Base-by-base conservation (phyloP, 2,329 filamentous ascomycete species). In the Fusarium transvaalense region DNA sequence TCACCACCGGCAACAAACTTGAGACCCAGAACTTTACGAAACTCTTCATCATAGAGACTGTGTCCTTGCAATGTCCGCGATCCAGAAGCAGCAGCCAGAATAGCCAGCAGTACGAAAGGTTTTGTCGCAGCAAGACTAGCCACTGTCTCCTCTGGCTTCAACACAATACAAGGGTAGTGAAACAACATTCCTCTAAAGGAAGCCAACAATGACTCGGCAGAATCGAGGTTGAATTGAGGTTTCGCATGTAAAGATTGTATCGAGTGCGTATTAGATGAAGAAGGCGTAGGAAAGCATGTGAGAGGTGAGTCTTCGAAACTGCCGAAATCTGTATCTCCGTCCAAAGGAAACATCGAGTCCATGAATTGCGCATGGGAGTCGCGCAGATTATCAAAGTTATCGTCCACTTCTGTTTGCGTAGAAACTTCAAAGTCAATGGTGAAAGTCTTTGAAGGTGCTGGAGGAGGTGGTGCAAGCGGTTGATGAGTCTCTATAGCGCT, bases 1-100 rank as follows among this genome's bases (percentile, higher is more conserved):
- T 89, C 86, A 0, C 86, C 86, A 5, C 83, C 82, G 0, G 86
- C 81, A 1, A 89, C 84, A 39, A 87, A 84, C 73, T 86, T 88
- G 43, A 86, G 77, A 2, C 82, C 85, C n/a, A 88, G 69, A 0
- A 86, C 80, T 70, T 87, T 87, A 31, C 85, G 79, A 51, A 89
- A 86, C 75, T 89, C 86, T 48, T 85, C 82, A 29, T 88, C 86
- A 43, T 89, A 87, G 4, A 86, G 77, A 15, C 76, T 82, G 56
- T 88, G 84, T 0, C 85, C 82, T 66, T 85, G 83, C 23, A 85
- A 71, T n/a, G 83, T 82, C 13, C 73, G 78, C 31, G 82, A 81
- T 2, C 80, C 82, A 34, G 84, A 84, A 5, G 83, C 82, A 2
- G 83, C 81, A 3, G 85, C 82, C 2, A 89, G 75, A 19, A 88